These are phyloP conservation scores for Globisporangium cederbergense DNA, from an alignment of 352 stramenopile species.

Conservation along the genomic window DNA sequence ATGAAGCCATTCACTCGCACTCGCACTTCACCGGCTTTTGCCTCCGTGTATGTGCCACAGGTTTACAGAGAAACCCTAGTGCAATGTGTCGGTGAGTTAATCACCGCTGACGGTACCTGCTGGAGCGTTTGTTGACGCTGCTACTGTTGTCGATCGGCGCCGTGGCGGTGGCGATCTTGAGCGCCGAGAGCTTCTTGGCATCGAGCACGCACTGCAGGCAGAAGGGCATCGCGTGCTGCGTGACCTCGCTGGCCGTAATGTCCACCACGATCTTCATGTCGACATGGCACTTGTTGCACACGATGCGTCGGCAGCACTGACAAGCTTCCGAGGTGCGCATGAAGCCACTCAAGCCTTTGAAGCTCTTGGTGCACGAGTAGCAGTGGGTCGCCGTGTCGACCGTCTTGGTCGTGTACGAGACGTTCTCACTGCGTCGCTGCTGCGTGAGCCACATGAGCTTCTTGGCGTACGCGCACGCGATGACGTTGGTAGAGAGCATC, in stretches of 20 bases:
- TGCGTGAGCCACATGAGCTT: constrained; percentile 37
- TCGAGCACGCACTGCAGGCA: constrained; percentile 24
- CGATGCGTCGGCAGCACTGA: constrained; percentile 15
- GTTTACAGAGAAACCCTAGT: not conserved
- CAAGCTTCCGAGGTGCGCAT: constrained; percentile 12
- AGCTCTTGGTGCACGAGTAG: constrained; percentile 20
- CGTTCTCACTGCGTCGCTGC: constrained; percentile 11
- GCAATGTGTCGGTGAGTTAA: not conserved
- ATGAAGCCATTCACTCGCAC: not conserved
- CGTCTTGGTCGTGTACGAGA: constrained; percentile 1
- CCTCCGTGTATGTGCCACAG: not conserved
- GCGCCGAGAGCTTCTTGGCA: constrained; percentile 19
- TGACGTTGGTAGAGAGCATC: constrained; percentile 14
- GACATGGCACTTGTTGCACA: constrained; percentile 22
- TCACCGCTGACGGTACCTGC: not conserved
- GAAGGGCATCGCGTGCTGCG: constrained; percentile 21
- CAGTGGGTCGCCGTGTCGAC: constrained; percentile 3
- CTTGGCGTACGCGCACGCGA: constrained; percentile 29
- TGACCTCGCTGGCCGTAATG: constrained; percentile 16
- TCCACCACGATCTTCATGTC: constrained; percentile 21
- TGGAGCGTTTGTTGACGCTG: not conserved
- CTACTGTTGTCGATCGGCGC: not conserved
- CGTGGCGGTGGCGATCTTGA: constrained; percentile 16
- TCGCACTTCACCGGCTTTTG: not conserved
- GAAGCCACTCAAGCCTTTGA: constrained; percentile 6